Evolutionary conservation across 176 grass and related monocot genomes (phyloP), one percentile per base, ranked within the genome.

Genomic region (Avena eriantha): DNA sequence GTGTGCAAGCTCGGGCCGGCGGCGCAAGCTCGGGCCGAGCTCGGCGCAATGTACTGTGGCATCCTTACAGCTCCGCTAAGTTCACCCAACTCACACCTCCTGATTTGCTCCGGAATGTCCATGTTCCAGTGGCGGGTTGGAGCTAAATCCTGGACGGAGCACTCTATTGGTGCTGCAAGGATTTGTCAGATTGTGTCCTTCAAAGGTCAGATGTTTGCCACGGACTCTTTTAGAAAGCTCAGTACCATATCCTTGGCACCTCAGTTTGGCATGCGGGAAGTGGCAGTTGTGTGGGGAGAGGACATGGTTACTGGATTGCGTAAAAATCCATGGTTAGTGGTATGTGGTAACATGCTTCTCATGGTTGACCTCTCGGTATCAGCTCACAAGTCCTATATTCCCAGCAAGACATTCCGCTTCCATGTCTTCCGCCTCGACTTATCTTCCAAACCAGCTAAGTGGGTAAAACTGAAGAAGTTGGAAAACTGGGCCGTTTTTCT

Each of bases 121-220:
- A 69, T 97, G 33, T 87, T 92, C 22, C 24, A 50, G 36, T 94
- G 90, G 94, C 60, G 85, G 61, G 48, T 85, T 22, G 89, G 85
- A 65, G 59, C 54, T 72, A 10, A 48, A 2, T 68, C 70, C 31
- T 94, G 90, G 92, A 66, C 7, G 13, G 46, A 57, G 19, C 79
- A 82, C 55, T 26, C 43, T 46, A 58, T 87, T 34, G 5, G 13
- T 39, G 39, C 49, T 11, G 19, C 34, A 10, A 4, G 1, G 22
- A 71, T 84, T 49, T 23, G n/a, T 71, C 82, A 90, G 33, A 78
- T 89, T 48, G 29, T 29, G 29, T 29, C 29, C 29, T 29, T 29
- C 2, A 85, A 87, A 69, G 92, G 82, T 77, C 59, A 29, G 29
- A 29, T 29, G 29, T 29, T 29, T 29, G 29, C 29, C 29, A 29